These are phyloP conservation scores for Suhomyces panamericanus DNA, from an alignment of 1,139 yeast species.

Conservation along the genomic window DNA sequence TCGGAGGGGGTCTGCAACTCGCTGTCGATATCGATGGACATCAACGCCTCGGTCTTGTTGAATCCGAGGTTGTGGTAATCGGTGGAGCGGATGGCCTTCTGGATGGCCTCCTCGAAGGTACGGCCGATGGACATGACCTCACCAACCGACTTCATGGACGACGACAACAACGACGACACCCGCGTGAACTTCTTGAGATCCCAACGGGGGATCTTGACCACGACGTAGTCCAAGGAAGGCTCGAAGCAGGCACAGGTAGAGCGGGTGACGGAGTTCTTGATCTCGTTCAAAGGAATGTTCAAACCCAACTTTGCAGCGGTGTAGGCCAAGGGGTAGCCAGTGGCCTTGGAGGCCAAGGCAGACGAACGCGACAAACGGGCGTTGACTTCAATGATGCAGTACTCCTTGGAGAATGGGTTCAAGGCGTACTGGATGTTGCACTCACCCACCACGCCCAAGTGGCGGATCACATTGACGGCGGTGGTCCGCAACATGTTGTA, in stretches of 20 bases:
- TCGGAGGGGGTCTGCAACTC: conserved; percentile 96
- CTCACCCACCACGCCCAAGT: conserved; percentile 98
- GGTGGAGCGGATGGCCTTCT: conserved; percentile 95
- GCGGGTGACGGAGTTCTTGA: conserved; percentile 91
- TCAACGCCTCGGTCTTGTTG: conserved; percentile 79
- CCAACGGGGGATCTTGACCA: conserved; percentile 99
- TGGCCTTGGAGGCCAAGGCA: conserved; percentile 97
- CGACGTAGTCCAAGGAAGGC: conserved; percentile 96
- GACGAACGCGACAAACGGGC: conserved; percentile 98
- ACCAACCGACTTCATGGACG: conserved; percentile 98
- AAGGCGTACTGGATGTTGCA: conserved; percentile 98
- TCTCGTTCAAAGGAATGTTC: conserved; percentile 88
- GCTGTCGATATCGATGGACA: conserved; percentile 86
- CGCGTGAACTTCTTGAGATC: conserved; percentile 94
- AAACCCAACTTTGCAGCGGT: conserved; percentile 97
- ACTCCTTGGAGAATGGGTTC: conserved; percentile 91
- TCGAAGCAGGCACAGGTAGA: conserved; percentile 96
- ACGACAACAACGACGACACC: conserved; percentile 83
- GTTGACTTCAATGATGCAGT: conserved; percentile 96
- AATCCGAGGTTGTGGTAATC: conserved; percentile 95
- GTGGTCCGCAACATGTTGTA: conserved; percentile 98
- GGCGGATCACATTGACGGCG: conserved; percentile 96
- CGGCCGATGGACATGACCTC: conserved; percentile 99
- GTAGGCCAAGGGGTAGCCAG: conserved; percentile 97
- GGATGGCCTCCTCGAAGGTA: conserved; percentile 97